phyloP scores from a whole-genome alignment of 2,329 filamentous ascomycete genomes.

The Ceratocystis destructans region DNA sequence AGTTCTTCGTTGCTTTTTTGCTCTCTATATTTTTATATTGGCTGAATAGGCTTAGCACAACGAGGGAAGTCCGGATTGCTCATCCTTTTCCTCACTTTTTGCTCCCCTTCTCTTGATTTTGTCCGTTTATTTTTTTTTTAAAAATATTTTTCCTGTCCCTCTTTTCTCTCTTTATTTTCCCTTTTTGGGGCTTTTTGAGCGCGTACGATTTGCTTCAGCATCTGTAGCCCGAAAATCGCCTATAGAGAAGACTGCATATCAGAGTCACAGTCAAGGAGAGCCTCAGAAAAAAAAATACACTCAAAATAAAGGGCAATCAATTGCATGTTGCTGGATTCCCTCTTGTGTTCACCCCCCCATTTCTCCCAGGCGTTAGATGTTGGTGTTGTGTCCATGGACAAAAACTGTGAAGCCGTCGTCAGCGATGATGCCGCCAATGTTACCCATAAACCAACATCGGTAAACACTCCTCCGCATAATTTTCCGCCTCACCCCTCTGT shows the following conservation, averaged over 20 bases:
- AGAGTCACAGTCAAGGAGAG: background rate
- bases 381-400: constrained; percentile 8
- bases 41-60: background rate
- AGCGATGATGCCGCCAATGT: constrained; percentile 9
- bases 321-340: background rate
- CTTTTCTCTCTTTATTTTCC: background rate
- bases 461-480: constrained; percentile 1
- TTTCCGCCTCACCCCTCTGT: background rate
- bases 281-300: background rate
- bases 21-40: background rate
- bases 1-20: background rate
- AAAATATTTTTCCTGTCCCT: background rate
- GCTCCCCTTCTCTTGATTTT: background rate
- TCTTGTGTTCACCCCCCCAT: background rate
- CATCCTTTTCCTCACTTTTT: background rate
- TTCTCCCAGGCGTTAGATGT: background rate
- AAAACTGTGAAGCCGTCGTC: constrained; percentile 7
- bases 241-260: background rate
- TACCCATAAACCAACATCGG: background rate
- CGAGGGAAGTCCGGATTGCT: background rate
- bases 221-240: constrained; percentile 2
- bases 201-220: background rate
- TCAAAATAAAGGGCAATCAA: constrained; percentile 1
- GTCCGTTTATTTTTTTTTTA: background rate
- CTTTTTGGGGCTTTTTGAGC: background rate